Base-by-base conservation (phyloP, 192 early-diverging fungal species). In the Coemansia sp. region DNA sequence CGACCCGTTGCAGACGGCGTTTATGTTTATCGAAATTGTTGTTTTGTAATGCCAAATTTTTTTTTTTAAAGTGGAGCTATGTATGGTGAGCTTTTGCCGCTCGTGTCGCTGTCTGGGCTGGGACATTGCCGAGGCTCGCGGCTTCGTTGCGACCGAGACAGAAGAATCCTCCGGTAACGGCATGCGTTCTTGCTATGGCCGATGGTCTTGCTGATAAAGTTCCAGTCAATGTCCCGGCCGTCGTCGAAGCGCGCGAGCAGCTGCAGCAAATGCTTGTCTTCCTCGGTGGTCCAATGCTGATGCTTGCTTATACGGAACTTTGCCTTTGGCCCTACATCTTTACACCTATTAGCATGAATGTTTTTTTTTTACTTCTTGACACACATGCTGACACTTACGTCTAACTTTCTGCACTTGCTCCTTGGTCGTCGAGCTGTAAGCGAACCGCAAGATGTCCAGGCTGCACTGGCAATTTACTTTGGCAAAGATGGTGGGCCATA, bases 1-100 rank as follows among this genome's bases (percentile, higher is more conserved):
- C 21, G 69, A 80, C 28, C 79, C 72, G n/a, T 46, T 62, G 46
- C 68, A 72, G 47, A 80, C 79, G 15, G 79, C 79, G n/a, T 80
- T 62, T 37, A 69, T 80, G 67, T 80, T 71, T 62, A 67, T 80
- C 16, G 79, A 80, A 30, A 58, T 80, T 30, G 58, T 71, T 20
- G 56, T 63, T 2, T 37, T 79, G 18, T 59, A 45, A 40, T 40
- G 3, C 41, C 34, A 5, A 7, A 20, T 44, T 18, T 23, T 46
- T 47, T 21, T 47, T 47, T 30, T 47, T 10, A 16, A 30, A 3
- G 21, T 14, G 47, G n/a, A 0, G 47, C 31, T 9, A 17, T 7
- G 28, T 34, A 49, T 14, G 28, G 20, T 11, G 42, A 23, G 17
- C 2, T 49, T 28, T 49, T 31, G 47, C 12, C 23, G 18, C 23